phyloP scores from a whole-genome alignment of 1,284 basidiomycete genomes.

The Tilletia walkeri region DNA sequence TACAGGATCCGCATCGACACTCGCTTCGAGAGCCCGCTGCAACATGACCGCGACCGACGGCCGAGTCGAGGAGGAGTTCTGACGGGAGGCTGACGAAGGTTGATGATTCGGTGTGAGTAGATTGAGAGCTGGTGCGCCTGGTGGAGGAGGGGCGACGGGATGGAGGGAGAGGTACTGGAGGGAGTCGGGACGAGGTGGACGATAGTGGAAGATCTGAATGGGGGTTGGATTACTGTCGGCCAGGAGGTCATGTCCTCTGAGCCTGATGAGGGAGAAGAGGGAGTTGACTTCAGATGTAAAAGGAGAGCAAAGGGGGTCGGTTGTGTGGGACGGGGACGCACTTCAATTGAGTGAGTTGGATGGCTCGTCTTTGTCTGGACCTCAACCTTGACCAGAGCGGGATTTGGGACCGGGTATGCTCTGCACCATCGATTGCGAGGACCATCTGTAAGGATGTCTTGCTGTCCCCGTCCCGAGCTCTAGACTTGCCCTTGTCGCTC shows the following conservation, averaged over 20 bases:
- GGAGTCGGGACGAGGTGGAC: conserved; percentile 60
- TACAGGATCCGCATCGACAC: conserved; percentile 32
- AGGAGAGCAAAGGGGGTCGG: not conserved
- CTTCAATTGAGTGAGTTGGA: not conserved
- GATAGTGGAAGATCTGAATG: conserved; percentile 59
- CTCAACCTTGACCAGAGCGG: not conserved
- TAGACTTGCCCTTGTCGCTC: not conserved
- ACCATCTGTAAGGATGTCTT: not conserved
- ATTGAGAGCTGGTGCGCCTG: conserved; percentile 23
- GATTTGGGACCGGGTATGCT: not conserved
- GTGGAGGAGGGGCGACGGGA: conserved; percentile 53
- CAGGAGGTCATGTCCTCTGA: not conserved
- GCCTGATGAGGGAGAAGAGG: not conserved
- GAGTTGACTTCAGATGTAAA: not conserved
- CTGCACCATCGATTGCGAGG: not conserved
- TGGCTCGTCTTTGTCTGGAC: not conserved
- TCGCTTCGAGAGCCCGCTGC: conserved; percentile 29
- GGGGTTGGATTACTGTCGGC: not conserved
- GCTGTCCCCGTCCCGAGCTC: not conserved
- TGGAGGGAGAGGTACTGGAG: conserved; percentile 65
- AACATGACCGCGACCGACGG: conserved; percentile 22
- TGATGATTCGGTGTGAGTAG: not conserved
- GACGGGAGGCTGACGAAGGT: too few species aligned
- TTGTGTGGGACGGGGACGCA: not conserved
- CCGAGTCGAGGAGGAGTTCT: too few species aligned